phyloP scores from a whole-genome alignment of 2,329 filamentous ascomycete genomes.

The Arachnopeziza araneosa region DNA sequence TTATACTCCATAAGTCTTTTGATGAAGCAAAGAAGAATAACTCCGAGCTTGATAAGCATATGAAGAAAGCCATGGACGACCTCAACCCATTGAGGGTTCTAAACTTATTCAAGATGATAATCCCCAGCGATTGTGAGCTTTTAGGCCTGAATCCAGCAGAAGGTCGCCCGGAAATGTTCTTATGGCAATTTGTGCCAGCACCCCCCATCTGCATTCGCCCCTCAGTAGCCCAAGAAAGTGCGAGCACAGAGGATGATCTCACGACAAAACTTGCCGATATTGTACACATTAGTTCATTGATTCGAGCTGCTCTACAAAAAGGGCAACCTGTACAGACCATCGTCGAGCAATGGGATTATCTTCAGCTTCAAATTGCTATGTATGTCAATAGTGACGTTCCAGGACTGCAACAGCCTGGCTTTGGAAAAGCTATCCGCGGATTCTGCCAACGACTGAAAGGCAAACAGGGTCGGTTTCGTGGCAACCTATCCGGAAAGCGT shows the following conservation, averaged over 20 bases:
- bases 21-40: conserved; percentile 70
- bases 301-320: conserved; percentile 74
- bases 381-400: conserved; percentile 98
- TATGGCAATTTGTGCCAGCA: conserved; percentile 94
- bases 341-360: conserved; percentile 97
- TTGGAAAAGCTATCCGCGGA: conserved; percentile 83
- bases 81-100: conserved; percentile 83
- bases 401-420: conserved; percentile 80
- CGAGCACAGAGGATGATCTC: conserved; percentile 93
- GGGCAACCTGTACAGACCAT: conserved; percentile 82
- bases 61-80: conserved; percentile 90
- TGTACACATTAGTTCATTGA: conserved; percentile 82
- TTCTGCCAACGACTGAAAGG: conserved; percentile 95
- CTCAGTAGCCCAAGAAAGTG: conserved; percentile 86
- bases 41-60: conserved; percentile 80
- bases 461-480: conserved; percentile 94
- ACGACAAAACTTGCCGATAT: conserved; percentile 98
- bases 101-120: conserved; percentile 87
- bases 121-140: conserved; percentile 80
- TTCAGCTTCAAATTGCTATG: conserved; percentile 92
- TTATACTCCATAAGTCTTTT: conserved; percentile 82
- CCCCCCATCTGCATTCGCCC: conserved; percentile 92
- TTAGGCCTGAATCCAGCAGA: conserved; percentile 82
- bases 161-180: conserved; percentile 89
- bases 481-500: conserved; percentile 95